Evolutionary conservation across 441 rosid genomes (phyloP), one percentile per base, ranked within the genome.

Genomic region (Oxalis stricta): DNA sequence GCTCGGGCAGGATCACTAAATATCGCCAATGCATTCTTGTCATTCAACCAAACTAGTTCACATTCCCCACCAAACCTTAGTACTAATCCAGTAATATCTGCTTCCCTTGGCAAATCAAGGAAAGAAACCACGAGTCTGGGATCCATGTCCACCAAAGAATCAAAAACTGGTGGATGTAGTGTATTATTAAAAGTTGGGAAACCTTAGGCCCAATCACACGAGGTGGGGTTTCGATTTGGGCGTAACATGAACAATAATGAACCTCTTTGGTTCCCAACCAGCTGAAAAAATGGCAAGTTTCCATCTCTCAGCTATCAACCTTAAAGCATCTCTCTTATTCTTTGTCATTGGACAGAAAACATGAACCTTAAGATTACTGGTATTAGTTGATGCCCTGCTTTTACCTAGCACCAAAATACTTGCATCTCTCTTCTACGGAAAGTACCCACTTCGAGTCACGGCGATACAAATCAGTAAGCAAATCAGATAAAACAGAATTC

Each of bases 191-290:
- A 51, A 41, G 71, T 51, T n/a, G n/a, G 17, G 76, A 53, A 46
- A 73, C 82, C 66, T 79, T 93, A 18, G 64, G 57, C 43, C 96
- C 94, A 19, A 84, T 69, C 43, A 87, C 69, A 31, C 93, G 84
- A 55, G 82, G 48, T 18, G 96, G 99, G 78, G 53, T 52, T 78
- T 93, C 1, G 99, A 87, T 66, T 84, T 87, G 5, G 76, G 56
- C 1, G 86, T 82, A 19, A 70, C 85, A 56, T 82, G 82, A 16
- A 80, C 69, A 60, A 87, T 82, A 50, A 80, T 67, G 37, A 88
- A 93, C 36, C 91, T 87, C 70, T 78, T 93, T 31, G 99, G 96
- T 73, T 93, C 99, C 97, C 99, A 78, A 36, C 96, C 96, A 28
- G 93, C 83, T 20, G 82, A 64, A 49, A 45, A 59, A 42, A 82